These are phyloP conservation scores for Blattamonas nauphoetae DNA, from an alignment of 78 protist genomes.

Conservation along the genomic window DNA sequence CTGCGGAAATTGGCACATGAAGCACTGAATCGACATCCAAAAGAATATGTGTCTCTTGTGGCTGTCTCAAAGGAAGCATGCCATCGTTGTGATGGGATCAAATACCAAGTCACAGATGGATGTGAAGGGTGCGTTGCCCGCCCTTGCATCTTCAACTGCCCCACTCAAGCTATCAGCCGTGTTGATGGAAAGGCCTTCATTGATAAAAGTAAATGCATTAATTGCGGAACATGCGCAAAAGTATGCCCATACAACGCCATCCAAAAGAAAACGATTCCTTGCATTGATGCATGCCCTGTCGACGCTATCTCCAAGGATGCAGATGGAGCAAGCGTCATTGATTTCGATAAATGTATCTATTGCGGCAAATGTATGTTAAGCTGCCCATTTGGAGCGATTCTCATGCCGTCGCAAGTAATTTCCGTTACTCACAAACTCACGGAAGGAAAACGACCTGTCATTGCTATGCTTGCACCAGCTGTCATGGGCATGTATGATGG, in stretches of 20 bases:
- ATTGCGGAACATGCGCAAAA: slow-evolving; percentile 10
- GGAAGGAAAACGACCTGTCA: not conserved
- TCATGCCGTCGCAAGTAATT: not conserved
- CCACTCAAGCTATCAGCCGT: slow-evolving; percentile 1
- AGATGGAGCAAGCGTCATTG: not conserved
- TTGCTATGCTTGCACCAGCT: not conserved
- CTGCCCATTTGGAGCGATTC: not conserved
- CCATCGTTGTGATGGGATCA: not conserved
- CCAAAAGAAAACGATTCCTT: not conserved
- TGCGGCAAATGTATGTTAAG: slow-evolving; percentile 8
- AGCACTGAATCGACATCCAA: not conserved
- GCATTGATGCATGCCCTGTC: slow-evolving; percentile 26
- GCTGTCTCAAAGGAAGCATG: not conserved
- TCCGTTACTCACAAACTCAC: not conserved
- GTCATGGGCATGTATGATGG: not conserved
- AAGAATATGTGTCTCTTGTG: not conserved
- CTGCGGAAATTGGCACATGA: not conserved
- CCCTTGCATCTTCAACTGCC: slow-evolving; percentile 22
- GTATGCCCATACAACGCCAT: slow-evolving; percentile 23
- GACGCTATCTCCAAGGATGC: not conserved
- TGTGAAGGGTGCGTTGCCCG: slow-evolving; percentile 24
- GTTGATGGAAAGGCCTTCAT: slow-evolving; percentile 13
- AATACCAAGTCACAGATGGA: slow-evolving; percentile 3
- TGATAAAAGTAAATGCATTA: not conserved
- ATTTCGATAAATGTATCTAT: slow-evolving; percentile 7